Conservation (phyloP, 179 eudicot genomes). For the Spergularia azorica region DNA sequence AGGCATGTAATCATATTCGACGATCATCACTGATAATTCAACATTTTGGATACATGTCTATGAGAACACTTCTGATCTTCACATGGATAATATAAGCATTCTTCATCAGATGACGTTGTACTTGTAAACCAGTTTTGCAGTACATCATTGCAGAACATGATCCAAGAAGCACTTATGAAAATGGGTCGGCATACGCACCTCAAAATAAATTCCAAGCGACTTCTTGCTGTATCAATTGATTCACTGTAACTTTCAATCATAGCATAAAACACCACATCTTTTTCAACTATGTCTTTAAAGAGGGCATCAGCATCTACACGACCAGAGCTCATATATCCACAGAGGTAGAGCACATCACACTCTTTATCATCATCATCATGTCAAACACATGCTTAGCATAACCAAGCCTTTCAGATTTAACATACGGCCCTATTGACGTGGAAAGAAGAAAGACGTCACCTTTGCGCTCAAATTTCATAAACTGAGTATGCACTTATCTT, state of each 20-base stretch:
- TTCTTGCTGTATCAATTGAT: conserved; percentile 60
- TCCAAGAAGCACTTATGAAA: conserved; percentile 72
- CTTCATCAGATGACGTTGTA: conserved; percentile 66
- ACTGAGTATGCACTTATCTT: conserved; percentile 73
- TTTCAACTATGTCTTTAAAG: conserved; percentile 49
- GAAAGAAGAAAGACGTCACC: conserved; percentile 66
- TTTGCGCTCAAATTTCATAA: conserved; percentile 42
- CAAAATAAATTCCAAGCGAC: conserved; percentile 55
- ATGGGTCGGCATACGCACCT: conserved; percentile 80
- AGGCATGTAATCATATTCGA: conserved; percentile 58
- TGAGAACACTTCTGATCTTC: conserved; percentile 80
- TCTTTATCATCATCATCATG: conserved; percentile 47
- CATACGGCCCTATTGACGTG: conserved; percentile 68
- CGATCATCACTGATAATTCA: conserved; percentile 69
- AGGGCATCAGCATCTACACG: conserved; percentile 67
- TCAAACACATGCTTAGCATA: conserved; percentile 77
- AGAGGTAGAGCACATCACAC: conserved; percentile 78
- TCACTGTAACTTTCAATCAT: conserved; percentile 95
- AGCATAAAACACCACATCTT: conserved; percentile 90
- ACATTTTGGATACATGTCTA: conserved; percentile 92
- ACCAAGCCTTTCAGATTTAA: conserved; percentile 60
- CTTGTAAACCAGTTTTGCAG: conserved; percentile 65
- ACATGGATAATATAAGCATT: conserved; percentile 44
- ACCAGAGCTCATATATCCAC: conserved; percentile 70
- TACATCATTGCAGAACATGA: conserved; percentile 72